A percentile compares a stretch with the other conserved stretches of the same genome.
These are phyloP conservation scores for Pseudotsuga menziesii DNA, from an alignment of 75 land plant genomes.

Conservation along the genomic window DNA sequence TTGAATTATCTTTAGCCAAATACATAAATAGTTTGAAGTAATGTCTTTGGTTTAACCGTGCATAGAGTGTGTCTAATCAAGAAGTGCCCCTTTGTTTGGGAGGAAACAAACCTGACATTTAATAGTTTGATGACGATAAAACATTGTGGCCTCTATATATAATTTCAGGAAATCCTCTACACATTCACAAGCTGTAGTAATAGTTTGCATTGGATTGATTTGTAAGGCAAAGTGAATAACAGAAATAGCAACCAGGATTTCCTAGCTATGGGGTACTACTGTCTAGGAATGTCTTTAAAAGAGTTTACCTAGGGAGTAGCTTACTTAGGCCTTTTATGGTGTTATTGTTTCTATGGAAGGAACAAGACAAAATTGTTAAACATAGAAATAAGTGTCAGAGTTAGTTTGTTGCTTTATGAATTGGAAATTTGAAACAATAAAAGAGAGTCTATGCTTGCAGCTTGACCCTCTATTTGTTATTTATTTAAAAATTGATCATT, in stretches of 20 bases:
- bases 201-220: background rate
- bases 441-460: no score
- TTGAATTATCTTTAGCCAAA: background rate
- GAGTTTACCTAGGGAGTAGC: background rate
- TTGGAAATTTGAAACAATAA: no score
- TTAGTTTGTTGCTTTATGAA: no score
- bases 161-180: background rate
- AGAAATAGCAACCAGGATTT: background rate
- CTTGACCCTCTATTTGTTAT: no score
- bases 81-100: background rate
- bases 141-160: background rate
- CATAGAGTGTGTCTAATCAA: background rate
- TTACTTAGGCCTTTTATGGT: no score
- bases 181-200: background rate
- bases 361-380: no score
- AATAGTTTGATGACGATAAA: no score
- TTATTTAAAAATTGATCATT: no score
- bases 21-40: background rate
- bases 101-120: no score
- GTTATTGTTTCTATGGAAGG: no score
- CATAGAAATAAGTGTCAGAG: no score
- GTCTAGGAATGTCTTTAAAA: no score
- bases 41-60: background rate
- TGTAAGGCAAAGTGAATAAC: background rate
- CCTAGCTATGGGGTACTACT: background rate